Percentiles rank a stretch among this genome's conserved stretches.
These are phyloP conservation scores for Malus sieversii DNA, from an alignment of 306 rosid species.

Conservation along the genomic window DNA sequence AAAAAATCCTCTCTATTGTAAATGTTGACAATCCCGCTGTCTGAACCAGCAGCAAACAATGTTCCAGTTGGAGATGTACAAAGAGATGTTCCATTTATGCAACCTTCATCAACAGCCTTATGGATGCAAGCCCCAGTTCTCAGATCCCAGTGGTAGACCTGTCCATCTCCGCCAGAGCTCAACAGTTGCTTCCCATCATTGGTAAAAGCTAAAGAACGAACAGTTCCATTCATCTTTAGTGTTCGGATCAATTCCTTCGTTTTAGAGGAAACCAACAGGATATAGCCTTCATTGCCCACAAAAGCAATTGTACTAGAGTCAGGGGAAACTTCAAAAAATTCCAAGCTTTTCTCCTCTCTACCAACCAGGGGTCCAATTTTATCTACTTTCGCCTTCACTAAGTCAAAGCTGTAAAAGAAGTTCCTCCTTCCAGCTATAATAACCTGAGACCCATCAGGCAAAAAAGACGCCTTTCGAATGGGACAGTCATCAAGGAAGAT, in stretches of 20 bases:
- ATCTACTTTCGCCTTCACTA: conserved; percentile 69
- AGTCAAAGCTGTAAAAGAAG: conserved; percentile 69
- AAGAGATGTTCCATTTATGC: conserved; percentile 41
- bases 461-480: conserved; percentile 62
- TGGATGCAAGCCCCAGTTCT: conserved; percentile 74
- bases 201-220: conserved; percentile 71
- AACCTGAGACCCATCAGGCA: conserved; percentile 90
- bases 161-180: conserved; percentile 87
- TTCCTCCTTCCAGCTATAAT: conserved; percentile 76
- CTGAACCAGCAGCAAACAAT: conserved; percentile 56
- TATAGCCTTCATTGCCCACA: conserved; percentile 86
- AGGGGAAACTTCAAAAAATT: conserved; percentile 74
- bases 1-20: conserved; percentile 49
- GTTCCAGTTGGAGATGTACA: conserved; percentile 45
- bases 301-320: conserved; percentile 82
- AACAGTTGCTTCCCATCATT: conserved; percentile 63
- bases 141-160: conserved; percentile 88
- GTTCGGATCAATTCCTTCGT: conserved; percentile 79
- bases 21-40: conserved; percentile 46
- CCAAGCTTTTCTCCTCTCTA: conserved; percentile 93
- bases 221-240: conserved; percentile 85
- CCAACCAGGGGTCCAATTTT: conserved; percentile 86
- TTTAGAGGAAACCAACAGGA: conserved; percentile 76
- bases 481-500: conserved; percentile 83
- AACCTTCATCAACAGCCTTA: conserved; percentile 57